Evolutionary conservation across 2,329 filamentous ascomycete species (phyloP), one percentile per base, ranked within the genome.

Genomic region (Pyricularia pennisetigena): DNA sequence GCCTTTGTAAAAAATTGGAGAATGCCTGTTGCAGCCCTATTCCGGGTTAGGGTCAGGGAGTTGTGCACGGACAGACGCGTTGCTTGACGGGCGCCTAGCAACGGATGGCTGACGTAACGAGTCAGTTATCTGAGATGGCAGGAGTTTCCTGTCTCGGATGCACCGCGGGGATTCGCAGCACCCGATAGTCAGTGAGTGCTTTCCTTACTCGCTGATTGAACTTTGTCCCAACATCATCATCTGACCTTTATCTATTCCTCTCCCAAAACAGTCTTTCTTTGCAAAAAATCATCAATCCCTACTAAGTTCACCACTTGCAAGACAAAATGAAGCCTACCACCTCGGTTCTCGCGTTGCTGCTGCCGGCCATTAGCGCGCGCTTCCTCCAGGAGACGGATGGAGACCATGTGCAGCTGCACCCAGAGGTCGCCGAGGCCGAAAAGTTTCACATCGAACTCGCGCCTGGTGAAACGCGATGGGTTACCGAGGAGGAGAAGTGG

Each of bases 401-500:
- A 69, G 79, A 86, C 73, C 81, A 82, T 71, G 79, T 86, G 70
- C 78, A 83, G 69, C 80, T 87, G 68, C 77, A 78, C 69, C 79
- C 80, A 54, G 77, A 82, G 41, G 70, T 75, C 2, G 70, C 74
- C 20, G 70, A 74, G 26, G 71, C 74, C 54, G 85, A 90, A 74
- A 83, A 83, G 73, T 95, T 86, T 77, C 83, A 97, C 64, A 88
- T 99, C 71, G 94, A 98, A 81, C 83, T 95, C 29, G 85, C 87
- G n/a, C 93, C 93, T 3, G 93, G 91, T 68, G 85, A 94, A 76
- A 94, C 89, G 28, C 82, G 85, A 83, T 95, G 92, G 91, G 90
- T 97, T 35, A 96, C 92, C 0, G 94, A 98, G 74, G 92, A 97
- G 49, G 89, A 97, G 81, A 99, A 98, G 80, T 97, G 94, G 93